phyloP scores from a whole-genome alignment of 805 yeast genomes.

The Vanderwaltozyma tropicalis region DNA sequence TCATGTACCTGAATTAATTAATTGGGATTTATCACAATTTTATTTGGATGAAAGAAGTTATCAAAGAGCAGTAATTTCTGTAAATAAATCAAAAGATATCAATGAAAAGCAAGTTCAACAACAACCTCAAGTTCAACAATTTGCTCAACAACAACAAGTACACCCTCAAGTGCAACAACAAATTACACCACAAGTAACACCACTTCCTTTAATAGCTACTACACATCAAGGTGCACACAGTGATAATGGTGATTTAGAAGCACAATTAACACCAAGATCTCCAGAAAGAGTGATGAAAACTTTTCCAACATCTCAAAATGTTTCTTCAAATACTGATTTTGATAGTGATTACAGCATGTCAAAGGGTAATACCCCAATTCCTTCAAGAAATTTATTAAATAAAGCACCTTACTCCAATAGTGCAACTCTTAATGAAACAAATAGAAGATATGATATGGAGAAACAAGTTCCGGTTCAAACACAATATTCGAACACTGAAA shows the following conservation, averaged over 20 bases:
- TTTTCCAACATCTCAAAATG: background rate
- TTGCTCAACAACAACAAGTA: background rate
- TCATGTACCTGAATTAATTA: conserved; percentile 40
- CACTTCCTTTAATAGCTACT: background rate
- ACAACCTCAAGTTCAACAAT: conserved; percentile 2
- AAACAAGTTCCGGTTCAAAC: background rate
- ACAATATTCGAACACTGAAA: background rate
- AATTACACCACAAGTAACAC: background rate
- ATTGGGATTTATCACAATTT: conserved; percentile 39
- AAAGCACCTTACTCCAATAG: conserved; percentile 19
- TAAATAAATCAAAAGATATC: background rate
- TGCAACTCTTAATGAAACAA: conserved; percentile 14
- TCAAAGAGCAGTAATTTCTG: conserved; percentile 21
- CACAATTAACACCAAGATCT: background rate
- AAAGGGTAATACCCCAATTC: background rate
- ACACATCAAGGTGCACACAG: too few relatives aligned
- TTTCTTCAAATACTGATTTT: too few relatives aligned
- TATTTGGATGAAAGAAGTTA: conserved; percentile 32
- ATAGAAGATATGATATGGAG: conserved; percentile 6
- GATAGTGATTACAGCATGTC: background rate
- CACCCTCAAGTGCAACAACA: background rate
- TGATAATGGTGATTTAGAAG: too few relatives aligned
- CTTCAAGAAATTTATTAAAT: conserved; percentile 7
- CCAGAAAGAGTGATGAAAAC: background rate
- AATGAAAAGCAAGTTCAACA: background rate